Base-by-base conservation (phyloP, 352 stramenopile species). In the Globisporangium irregulare region DNA sequence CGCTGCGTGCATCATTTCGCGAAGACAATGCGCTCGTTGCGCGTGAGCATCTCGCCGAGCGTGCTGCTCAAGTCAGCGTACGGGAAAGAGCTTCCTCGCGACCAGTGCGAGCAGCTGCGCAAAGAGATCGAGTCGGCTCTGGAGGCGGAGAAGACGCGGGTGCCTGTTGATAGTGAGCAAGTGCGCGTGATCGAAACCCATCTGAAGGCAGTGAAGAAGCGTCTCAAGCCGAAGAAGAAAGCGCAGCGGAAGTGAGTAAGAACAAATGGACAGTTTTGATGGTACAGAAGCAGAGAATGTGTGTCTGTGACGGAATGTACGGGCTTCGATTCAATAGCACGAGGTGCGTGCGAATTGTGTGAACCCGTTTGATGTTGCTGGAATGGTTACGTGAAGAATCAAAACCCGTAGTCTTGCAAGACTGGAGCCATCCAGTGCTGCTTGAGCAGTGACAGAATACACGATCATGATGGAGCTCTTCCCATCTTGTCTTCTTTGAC, bases 1-100 rank as follows among this genome's bases (percentile, higher is more conserved):
- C 77, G 82, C 18, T 94, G 87, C 68, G 79, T 92, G 65, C 68
- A 79, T 46, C 80, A 92, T 57, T 93, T 94, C 61, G 74, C 77
- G 3, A 70, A 79, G 10, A 87, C 86, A 22, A 70, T 94, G 38
- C 80, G 78, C 9, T 73, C 74, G 0, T 56, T 94, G 57, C 85
- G 85, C 14, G 70, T 74, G 43, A 85, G 61, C 34, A 78, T 93
- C 24, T 73, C 81, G 2, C 59, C 66, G 3, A 58, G 69, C 7
- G 48, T 75, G 34, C 53, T 89, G 14, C 57, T 86, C 55, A 74
- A 74, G 36, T 83, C 79, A 5, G 77, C 77, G 7, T 82, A 77
- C 9, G 79, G 79, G 10, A 73, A 77, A 18, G 81, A 74, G 10
- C 68, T 88, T 46, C 78, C 80, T 12, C 66, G 73, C 25, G 80